A percentile compares a stretch with the other conserved stretches of the same genome.
phyloP scores from a whole-genome alignment of 176 grass and related monocot species.

The Lolium perenne region DNA sequence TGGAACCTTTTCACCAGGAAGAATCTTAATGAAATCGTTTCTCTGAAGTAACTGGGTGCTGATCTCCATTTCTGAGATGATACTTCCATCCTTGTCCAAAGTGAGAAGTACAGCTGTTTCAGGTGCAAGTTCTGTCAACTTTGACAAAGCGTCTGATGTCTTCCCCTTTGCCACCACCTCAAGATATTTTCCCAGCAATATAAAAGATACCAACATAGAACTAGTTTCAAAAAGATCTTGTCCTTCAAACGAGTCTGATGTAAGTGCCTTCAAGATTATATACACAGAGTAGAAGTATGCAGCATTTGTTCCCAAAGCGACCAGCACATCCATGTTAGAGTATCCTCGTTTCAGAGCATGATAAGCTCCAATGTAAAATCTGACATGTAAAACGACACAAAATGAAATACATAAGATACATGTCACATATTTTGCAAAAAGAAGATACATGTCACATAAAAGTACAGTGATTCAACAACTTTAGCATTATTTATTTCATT shows the following conservation, averaged over 20 bases:
- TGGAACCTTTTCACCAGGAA: constrained; percentile 95
- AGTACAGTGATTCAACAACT: neutral
- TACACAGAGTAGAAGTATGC: constrained; percentile 98
- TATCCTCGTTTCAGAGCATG: constrained; percentile 88
- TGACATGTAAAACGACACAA: constrained; percentile 49
- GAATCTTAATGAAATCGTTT: constrained; percentile 98
- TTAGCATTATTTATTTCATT: neutral
- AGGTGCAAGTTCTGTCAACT: constrained; percentile 93
- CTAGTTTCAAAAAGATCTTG: constrained; percentile 99
- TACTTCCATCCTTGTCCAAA: constrained; percentile 77
- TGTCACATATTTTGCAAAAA: too few relatives aligned
- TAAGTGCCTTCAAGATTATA: constrained; percentile 74
- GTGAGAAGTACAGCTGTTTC: constrained; percentile 86
- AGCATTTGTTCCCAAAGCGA: constrained; percentile 97
- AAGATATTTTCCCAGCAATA: constrained; percentile 95
- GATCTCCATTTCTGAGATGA: constrained; percentile 82
- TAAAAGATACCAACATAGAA: constrained; percentile 98
- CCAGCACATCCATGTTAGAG: constrained; percentile 98
- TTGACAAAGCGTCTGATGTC: constrained; percentile 95
- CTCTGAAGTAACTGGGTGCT: constrained; percentile 95
- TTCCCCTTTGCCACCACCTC: constrained; percentile 92
- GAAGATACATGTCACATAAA: neutral
- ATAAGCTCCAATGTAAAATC: constrained; percentile 96
- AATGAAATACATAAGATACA: constrained; percentile 27
- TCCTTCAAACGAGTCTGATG: constrained; percentile 78